phyloP scores from a whole-genome alignment of 495 filamentous ascomycete species.

The Chaetomium cochliodes region DNA sequence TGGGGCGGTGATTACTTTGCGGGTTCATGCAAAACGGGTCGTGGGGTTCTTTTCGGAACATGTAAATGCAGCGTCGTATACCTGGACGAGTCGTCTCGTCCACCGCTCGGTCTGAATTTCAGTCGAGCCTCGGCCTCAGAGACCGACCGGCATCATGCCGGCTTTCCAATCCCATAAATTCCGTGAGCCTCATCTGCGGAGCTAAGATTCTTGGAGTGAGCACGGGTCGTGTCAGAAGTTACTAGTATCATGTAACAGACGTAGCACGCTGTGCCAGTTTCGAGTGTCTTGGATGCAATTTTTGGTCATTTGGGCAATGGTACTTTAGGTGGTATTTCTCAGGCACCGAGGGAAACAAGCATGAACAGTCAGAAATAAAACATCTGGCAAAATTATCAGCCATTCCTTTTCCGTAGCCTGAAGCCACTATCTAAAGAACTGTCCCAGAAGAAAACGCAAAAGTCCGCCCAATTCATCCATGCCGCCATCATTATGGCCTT shows the following conservation, averaged over 20 bases:
- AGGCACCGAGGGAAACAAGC: no score
- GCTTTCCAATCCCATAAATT: conserved; percentile 43
- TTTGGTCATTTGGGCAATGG: no score
- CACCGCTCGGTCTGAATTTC: conserved; percentile 44
- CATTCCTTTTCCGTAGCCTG: neutral
- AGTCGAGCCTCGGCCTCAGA: conserved; percentile 61
- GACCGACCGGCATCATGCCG: conserved; percentile 61
- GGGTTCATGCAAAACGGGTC: conserved; percentile 29
- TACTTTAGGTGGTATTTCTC: no score
- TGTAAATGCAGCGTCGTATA: conserved; percentile 31
- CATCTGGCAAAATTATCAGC: neutral
- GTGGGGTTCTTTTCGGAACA: conserved; percentile 26
- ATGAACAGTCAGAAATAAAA: neutral
- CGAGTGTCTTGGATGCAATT: no score
- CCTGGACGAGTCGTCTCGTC: conserved; percentile 39
- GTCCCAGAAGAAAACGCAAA: conserved; percentile 4
- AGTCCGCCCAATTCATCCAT: conserved; percentile 12
- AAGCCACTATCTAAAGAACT: neutral
- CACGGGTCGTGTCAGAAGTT: neutral
- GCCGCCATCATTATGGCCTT: neutral
- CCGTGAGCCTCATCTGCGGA: conserved; percentile 15
- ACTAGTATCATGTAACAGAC: no score
- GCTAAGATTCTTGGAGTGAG: no score
- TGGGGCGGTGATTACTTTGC: conserved; percentile 18
- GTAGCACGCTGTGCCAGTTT: no score